These are phyloP conservation scores for Bipolaris sorokiniana DNA, from an alignment of 2,329 filamentous ascomycete species.

Conservation along the genomic window DNA sequence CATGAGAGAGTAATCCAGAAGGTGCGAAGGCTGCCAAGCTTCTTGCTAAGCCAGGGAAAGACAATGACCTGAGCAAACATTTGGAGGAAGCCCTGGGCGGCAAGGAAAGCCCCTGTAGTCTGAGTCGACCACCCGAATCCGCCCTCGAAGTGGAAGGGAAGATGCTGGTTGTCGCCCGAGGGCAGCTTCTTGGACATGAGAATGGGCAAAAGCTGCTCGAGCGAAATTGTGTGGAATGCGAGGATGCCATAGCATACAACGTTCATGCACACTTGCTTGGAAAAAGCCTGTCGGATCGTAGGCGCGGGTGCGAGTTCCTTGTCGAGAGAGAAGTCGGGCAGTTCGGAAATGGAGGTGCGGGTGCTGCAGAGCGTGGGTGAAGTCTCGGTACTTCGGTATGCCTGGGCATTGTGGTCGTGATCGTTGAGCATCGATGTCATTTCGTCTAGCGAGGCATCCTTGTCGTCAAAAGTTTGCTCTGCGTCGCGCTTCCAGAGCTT, in stretches of 20 bases:
- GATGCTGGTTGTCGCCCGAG: conserved; percentile 54
- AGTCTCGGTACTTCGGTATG: conserved; percentile 66
- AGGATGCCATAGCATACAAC: conserved; percentile 91
- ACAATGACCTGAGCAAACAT: conserved; percentile 84
- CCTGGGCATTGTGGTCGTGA: conserved; percentile 56
- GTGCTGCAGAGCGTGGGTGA: conserved; percentile 57
- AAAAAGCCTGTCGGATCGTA: conserved; percentile 69
- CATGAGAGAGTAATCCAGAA: conserved; percentile 81
- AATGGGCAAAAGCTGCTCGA: conserved; percentile 91
- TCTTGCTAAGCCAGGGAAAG: conserved; percentile 77
- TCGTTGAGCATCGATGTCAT: conserved; percentile 65
- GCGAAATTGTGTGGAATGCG: conserved; percentile 96
- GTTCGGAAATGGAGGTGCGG: conserved; percentile 39
- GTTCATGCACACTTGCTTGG: conserved; percentile 81
- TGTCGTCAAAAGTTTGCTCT: conserved; percentile 46
- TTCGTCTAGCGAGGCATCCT: conserved; percentile 61
- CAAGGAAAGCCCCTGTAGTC: conserved; percentile 85
- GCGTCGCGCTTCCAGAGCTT: conserved; percentile 39
- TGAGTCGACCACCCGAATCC: conserved; percentile 85
- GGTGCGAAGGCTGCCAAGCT: conserved; percentile 77
- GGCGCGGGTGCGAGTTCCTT: conserved; percentile 31
- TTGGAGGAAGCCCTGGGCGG: conserved; percentile 86
- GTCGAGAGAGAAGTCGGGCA: conserved; percentile 45
- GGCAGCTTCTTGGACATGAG: conserved; percentile 77
- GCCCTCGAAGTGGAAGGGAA: conserved; percentile 88